These are phyloP conservation scores for Polygonum aviculare DNA, from an alignment of 148 eudicot species.

Conservation along the genomic window DNA sequence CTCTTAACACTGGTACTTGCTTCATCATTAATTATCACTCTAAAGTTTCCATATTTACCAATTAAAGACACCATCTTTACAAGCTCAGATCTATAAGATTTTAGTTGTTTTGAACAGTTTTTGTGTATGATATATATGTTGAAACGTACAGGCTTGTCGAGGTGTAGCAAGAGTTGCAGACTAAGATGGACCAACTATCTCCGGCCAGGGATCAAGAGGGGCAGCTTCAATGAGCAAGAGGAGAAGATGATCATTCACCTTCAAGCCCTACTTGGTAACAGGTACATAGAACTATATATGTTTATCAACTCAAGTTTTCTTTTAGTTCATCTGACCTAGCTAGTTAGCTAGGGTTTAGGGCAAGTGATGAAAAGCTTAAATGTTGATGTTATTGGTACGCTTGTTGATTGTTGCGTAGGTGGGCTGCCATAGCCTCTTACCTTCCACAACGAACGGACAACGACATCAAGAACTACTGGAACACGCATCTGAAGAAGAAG, in stretches of 20 bases:
- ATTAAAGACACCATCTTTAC: no score
- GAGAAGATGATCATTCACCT: constrained; percentile 48
- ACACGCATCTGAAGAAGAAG: constrained; percentile 10
- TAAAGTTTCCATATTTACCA: neutral
- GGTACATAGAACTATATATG: constrained; percentile 18
- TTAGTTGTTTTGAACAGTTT: no score
- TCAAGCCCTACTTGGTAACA: constrained; percentile 45
- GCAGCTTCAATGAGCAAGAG: constrained; percentile 46
- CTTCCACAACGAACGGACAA: constrained; percentile 10
- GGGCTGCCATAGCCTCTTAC: constrained; percentile 12
- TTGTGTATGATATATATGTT: no score
- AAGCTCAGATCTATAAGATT: no score
- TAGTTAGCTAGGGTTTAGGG: neutral
- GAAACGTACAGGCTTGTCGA: constrained; percentile 27
- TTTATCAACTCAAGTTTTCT: no score
- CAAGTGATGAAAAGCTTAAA: neutral
- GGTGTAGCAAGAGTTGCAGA: constrained; percentile 57
- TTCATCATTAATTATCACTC: neutral
- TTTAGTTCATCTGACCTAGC: neutral
- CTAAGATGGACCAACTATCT: constrained; percentile 54
- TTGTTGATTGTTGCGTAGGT: neutral
- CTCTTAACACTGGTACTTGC: constrained; percentile 31
- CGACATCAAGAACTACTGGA: constrained; percentile 13
- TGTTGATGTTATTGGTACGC: neutral
- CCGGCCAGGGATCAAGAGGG: constrained; percentile 46